Conservation (phyloP, 805 yeast species). For the Myxozyma neglecta region DNA sequence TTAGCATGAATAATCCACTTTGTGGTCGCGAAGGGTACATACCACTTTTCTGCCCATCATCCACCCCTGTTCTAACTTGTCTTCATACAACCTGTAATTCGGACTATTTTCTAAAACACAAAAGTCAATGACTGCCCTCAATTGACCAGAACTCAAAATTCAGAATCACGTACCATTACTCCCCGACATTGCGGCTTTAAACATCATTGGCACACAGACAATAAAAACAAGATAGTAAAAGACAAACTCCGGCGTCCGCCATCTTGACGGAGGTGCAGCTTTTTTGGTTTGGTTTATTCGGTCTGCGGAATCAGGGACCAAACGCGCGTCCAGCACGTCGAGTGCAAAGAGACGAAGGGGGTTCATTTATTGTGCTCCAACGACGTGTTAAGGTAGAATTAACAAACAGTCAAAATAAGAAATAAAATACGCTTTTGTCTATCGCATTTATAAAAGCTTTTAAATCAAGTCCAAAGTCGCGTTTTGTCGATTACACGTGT, state of each 20-base stretch:
- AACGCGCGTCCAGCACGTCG: constrained; percentile 47
- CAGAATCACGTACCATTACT: constrained; percentile 46
- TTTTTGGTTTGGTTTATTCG: constrained; percentile 33
- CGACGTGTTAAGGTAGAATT: too few relatives aligned
- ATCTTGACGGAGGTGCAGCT: constrained; percentile 50
- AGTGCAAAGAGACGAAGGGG: constrained; percentile 39
- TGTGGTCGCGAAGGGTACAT: background rate
- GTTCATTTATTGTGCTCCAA: background rate
- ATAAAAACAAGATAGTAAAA: constrained; percentile 64
- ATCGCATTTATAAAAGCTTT: too few relatives aligned
- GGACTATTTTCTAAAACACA: constrained; percentile 55
- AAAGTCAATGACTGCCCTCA: background rate
- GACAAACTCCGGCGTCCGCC: constrained; percentile 76
- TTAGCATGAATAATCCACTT: background rate
- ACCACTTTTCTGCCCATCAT: constrained; percentile 76
- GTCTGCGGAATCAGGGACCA: constrained; percentile 42
- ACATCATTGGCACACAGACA: constrained; percentile 78
- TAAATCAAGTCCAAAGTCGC: too few relatives aligned
- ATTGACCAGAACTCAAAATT: background rate
- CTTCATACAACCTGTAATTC: constrained; percentile 64
- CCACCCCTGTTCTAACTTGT: constrained; percentile 79
- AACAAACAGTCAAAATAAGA: too few relatives aligned
- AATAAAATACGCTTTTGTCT: too few relatives aligned
- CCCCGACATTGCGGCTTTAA: constrained; percentile 77
- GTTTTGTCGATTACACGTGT: too few relatives aligned